These are phyloP conservation scores for Jamesozyma lodderae DNA, from an alignment of 805 yeast species.

Conservation along the genomic window DNA sequence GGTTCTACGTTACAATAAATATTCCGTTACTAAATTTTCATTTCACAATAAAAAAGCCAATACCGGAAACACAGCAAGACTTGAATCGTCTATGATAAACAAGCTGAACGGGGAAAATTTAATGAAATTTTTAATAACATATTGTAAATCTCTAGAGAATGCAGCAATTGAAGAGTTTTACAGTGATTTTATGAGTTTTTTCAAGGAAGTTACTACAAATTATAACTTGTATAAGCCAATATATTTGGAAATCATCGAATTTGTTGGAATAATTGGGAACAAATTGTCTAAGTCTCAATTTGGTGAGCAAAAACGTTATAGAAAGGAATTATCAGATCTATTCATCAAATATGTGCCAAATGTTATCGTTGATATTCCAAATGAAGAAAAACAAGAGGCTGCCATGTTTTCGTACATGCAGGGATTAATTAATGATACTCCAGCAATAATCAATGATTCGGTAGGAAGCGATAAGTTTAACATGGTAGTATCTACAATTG, in stretches of 20 bases:
- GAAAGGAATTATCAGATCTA: conserved; percentile 45
- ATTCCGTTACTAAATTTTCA: conserved; percentile 17
- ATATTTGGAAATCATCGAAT: conserved; percentile 44
- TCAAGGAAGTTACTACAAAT: conserved; percentile 48
- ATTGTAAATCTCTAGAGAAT: conserved; percentile 56
- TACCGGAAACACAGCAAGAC: conserved; percentile 8
- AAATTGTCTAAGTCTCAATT: conserved; percentile 52
- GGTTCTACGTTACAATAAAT: conserved; percentile 20
- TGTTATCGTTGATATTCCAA: conserved; percentile 21
- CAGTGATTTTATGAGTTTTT: conserved; percentile 45
- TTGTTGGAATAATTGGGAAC: conserved; percentile 42
- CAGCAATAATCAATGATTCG: conserved; percentile 19
- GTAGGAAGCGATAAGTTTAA: conserved; percentile 45
- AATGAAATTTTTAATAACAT: conserved; percentile 47
- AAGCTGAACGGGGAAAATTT: conserved; percentile 39
- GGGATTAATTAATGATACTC: conserved; percentile 12
- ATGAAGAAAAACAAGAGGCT: conserved; percentile 10
- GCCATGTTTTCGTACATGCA: conserved; percentile 11
- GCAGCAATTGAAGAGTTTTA: conserved; percentile 79
- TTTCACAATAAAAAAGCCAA: conserved; percentile 5
- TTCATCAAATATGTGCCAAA: conserved; percentile 33
- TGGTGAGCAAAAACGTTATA: conserved; percentile 51
- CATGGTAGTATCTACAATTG: conserved; percentile 41
- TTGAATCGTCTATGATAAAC: conserved; percentile 39
- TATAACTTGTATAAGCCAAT: conserved; percentile 39